phyloP scores from a whole-genome alignment of 495 filamentous ascomycete species.

The Trichoderma gamsii region DNA sequence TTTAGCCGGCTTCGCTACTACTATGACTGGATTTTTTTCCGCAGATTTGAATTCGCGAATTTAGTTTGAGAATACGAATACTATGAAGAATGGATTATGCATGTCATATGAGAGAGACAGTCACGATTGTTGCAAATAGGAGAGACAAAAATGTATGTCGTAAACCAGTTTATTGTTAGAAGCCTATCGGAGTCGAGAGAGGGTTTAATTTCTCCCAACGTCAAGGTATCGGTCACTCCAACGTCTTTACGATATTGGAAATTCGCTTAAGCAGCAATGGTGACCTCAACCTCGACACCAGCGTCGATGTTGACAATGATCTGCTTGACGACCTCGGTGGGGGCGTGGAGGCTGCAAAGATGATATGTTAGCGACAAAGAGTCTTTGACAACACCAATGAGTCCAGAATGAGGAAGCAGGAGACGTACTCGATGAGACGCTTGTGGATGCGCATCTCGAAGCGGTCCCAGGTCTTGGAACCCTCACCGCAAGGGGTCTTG shows the following conservation, averaged over 20 bases:
- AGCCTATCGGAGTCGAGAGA: neutral
- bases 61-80: neutral
- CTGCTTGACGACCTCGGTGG: conserved; percentile 99
- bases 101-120: neutral
- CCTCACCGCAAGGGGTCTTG: conserved; percentile 95
- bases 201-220: neutral
- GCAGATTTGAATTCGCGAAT: neutral
- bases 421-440: conserved; percentile 85
- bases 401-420: neutral
- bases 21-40: neutral
- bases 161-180: conserved; percentile 6
- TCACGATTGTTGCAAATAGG: neutral
- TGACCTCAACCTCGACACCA: conserved; percentile 99
- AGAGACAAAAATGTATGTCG: neutral
- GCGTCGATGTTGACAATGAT: conserved; percentile 99
- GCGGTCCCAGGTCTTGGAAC: conserved; percentile 98
- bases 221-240: conserved; percentile 10
- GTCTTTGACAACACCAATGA: neutral
- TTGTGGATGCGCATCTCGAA: conserved; percentile 99
- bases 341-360: conserved; percentile 71
- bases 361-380: conserved; percentile 13
- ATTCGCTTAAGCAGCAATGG: conserved; percentile 81
- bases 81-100: no score
- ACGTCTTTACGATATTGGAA: neutral
- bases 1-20: neutral